Evolutionary conservation across 2,329 filamentous ascomycete species (phyloP), one percentile per base, ranked within the genome.

Genomic region (Chrysoporthe cubensis): DNA sequence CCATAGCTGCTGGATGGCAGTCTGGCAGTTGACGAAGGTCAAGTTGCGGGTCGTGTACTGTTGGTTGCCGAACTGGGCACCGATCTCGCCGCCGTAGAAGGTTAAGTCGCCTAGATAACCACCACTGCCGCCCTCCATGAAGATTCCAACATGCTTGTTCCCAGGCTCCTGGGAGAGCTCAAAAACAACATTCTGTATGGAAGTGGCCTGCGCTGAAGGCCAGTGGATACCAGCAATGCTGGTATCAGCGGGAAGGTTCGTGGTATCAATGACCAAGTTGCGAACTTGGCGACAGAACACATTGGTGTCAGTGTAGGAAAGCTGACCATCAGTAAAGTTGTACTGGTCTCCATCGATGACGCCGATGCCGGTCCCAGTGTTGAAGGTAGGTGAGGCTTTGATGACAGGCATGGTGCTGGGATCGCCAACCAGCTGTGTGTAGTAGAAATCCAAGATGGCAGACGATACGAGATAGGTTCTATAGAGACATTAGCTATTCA

Each of bases 371-470:
- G 70, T 71, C 37, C 32, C 26, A 5, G 71, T 62, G 1, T 71
- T 62, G 72, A 90, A 90, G 48, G 75, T 78, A 0, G 82, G 69
- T 0, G 82, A 78, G 2, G 85, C 87, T 71, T 85, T 85, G 68
- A 90, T 82, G 32, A 83, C 79, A 11, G 90, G 80, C 71, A 86
- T 82, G 70, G 85, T 76, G 37, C 81, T 86, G 4, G 90, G 87
- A 75, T 94, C 90, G 40, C 91, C 91, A 42, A 93, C 84, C 70
- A 95, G 83, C 76, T 93, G 90, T 2, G 92, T 94, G 77, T 93
- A 93, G 80, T 94, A 96, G 79, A 89, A 89, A 77, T 91, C 87
- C 62, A 92, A 79, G 69, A 95, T 88, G 4, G 91, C 90, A 71
- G 81, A 84, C 65, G 85, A 89, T 67, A 94, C 87, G 3, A 90